phyloP scores from a whole-genome alignment of 2,329 filamentous ascomycete genomes.

The Fusarium longipes region DNA sequence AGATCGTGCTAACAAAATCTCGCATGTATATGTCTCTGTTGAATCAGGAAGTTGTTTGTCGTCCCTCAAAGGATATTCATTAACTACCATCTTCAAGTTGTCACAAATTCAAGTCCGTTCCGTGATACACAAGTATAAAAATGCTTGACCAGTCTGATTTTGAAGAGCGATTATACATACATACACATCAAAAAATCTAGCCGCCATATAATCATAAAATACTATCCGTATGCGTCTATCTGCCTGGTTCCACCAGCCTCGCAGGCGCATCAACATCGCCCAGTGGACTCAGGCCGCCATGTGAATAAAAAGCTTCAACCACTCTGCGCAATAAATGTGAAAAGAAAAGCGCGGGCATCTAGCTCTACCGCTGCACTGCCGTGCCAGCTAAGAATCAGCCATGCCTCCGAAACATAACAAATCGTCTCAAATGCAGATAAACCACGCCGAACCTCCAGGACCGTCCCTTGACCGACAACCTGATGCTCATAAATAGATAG shows the following conservation, averaged over 20 bases:
- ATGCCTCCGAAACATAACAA: slow-evolving; percentile 13
- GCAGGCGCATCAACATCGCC: slow-evolving; percentile 6
- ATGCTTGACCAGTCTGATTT: slow-evolving; percentile 1
- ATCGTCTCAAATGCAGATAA: slow-evolving; percentile 37
- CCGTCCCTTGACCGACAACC: slow-evolving; percentile 40
- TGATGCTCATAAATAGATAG: slow-evolving; percentile 40
- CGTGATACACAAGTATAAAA: not conserved
- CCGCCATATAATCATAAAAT: slow-evolving; percentile 28
- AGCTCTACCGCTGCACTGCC: not conserved
- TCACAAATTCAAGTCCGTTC: not conserved
- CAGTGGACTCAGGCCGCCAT: slow-evolving; percentile 1
- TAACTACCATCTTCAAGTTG: not conserved
- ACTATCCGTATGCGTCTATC: slow-evolving; percentile 38
- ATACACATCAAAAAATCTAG: slow-evolving; percentile 20
- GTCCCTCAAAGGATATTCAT: not conserved
- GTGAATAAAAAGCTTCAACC: slow-evolving; percentile 6
- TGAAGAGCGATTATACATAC: slow-evolving; percentile 3
- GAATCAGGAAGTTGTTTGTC: not conserved
- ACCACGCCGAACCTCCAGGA: slow-evolving; percentile 38
- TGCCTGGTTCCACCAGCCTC: slow-evolving; percentile 10
- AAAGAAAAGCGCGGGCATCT: slow-evolving; percentile 2
- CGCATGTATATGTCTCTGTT: not conserved
- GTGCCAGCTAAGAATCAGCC: not conserved
- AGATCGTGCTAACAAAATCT: not conserved
- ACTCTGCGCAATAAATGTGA: slow-evolving; percentile 12